Conservation (phyloP, 2,329 filamentous ascomycete species). For the Penicillium sclerotigenum region DNA sequence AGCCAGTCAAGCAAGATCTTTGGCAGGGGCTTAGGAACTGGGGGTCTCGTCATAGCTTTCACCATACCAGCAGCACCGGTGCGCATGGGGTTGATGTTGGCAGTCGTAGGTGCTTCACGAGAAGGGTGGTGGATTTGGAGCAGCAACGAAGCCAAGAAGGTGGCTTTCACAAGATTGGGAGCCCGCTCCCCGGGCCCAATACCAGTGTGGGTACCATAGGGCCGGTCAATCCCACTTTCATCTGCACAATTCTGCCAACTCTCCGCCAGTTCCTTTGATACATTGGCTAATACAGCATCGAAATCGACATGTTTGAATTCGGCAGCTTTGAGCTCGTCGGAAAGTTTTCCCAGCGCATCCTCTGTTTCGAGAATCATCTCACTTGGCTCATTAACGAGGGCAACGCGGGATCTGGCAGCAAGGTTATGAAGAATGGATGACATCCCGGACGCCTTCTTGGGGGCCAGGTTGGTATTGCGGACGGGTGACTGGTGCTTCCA, state of each 20-base stretch:
- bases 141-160: constrained; percentile 72
- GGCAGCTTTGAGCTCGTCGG: constrained; percentile 45
- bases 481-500: constrained; percentile 37
- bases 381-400: constrained; percentile 65
- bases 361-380: constrained; percentile 74
- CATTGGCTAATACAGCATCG: constrained; percentile 32
- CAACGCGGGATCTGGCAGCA: constrained; percentile 55
- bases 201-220: constrained; percentile 49
- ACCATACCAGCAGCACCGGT: constrained; percentile 30
- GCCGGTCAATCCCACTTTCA: constrained; percentile 42
- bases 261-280: constrained; percentile 34
- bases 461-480: constrained; percentile 32
- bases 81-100: constrained; percentile 24
- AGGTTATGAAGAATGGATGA: constrained; percentile 69
- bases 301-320: constrained; percentile 33
- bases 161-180: constrained; percentile 68
- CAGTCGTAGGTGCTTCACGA: constrained; percentile 26
- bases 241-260: constrained; percentile 34
- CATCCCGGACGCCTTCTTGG: constrained; percentile 60
- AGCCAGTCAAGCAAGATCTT: constrained; percentile 82
- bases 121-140: constrained; percentile 74
- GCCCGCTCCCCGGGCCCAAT: constrained; percentile 64
- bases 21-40: constrained; percentile 56
- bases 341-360: constrained; percentile 62
- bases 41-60: constrained; percentile 25